Base-by-base conservation (phyloP, 2,329 filamentous ascomycete species). In the Cyphellophora attinorum region DNA sequence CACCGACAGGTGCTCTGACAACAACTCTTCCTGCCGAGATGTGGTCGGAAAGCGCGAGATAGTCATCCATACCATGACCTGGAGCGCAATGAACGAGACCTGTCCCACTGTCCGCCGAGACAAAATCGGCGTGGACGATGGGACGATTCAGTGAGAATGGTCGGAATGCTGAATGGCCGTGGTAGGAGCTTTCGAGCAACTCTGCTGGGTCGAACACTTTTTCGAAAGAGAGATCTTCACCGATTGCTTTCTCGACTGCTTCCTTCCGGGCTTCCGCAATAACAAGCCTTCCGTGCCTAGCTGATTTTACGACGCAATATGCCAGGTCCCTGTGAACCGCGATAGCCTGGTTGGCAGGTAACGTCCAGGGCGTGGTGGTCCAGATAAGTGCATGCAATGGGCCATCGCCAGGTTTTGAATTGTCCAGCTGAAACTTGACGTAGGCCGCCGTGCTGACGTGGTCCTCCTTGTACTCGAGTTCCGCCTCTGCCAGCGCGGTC, bases 291-390 rank as follows among this genome's bases (percentile, higher is more conserved):
- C 72, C 75, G 45, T 77, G 67, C 0, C 55, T 55, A 1, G 65
- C 64, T 2, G 72, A 64, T 35, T 68, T 63, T 23, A 93, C 63
- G 13, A 93, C 58, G 3, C 68, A 67, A 55, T 96, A 98, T 28
- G 76, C 65, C 41, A 96, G 61, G 25, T 83, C 76, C 5, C 73
- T 64, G 49, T 85, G 77, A 21, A 96, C 71, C 2, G 85, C 88
- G 54, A 98, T 86, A 0, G 85, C 88, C 53, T 76, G 77, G 55
- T 98, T 98, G 2, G 89, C 88, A 1, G 91, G 89, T 4, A 98
- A 65, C 0, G 91, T 98, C 91, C 91, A 98, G 0, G 91, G 91
- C 1, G 91, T 98, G 0, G 91, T 98, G 2, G 91, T 98, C 91
- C 91, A 98, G 33, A 96, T 84, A n/a, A 91, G 71, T n/a, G 82